phyloP scores from a whole-genome alignment of 306 rosid species.

The Dryas octopetala region DNA sequence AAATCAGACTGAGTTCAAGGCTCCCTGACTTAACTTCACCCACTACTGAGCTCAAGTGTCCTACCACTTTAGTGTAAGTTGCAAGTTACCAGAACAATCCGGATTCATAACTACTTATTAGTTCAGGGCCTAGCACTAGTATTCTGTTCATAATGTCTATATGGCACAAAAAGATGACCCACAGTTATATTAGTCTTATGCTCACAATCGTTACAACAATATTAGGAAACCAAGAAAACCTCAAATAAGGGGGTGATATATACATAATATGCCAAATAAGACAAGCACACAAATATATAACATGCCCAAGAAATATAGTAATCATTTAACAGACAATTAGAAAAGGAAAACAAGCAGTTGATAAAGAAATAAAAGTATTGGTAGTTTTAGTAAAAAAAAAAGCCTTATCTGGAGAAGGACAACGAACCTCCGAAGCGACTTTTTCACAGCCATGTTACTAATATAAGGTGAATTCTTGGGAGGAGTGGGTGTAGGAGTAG shows the following conservation, averaged over 20 bases:
- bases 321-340: background rate
- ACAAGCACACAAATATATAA: background rate
- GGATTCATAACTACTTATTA: background rate
- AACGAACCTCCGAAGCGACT: conserved; percentile 64
- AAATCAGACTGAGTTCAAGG: background rate
- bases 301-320: background rate
- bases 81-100: background rate
- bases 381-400: background rate
- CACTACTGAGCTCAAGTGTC: background rate
- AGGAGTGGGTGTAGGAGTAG: conserved; percentile 77
- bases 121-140: too few species aligned
- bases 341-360: background rate
- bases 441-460: conserved; percentile 65
- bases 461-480: conserved; percentile 78
- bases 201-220: too few species aligned
- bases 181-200: too few species aligned
- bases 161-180: too few species aligned
- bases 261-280: background rate
- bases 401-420: background rate
- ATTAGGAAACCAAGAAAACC: too few species aligned
- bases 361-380: background rate
- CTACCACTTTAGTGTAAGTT: background rate
- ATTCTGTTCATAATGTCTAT: too few species aligned
- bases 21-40: background rate
- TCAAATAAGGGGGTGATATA: background rate